These are phyloP conservation scores for Verticillium dahliae DNA, from an alignment of 2,329 filamentous ascomycete genomes.

Conservation along the genomic window DNA sequence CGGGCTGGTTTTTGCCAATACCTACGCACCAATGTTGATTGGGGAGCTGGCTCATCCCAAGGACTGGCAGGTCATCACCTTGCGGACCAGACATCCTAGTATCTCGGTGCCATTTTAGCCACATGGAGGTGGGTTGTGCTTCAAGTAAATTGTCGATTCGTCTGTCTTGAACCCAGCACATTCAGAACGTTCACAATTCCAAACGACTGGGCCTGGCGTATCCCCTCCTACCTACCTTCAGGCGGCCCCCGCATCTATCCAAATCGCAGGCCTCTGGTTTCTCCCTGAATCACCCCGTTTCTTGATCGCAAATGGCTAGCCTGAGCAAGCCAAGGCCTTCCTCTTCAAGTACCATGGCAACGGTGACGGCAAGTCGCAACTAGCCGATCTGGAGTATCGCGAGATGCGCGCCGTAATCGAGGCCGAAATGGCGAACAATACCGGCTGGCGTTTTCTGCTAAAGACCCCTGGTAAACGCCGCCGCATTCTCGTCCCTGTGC, in stretches of 20 bases:
- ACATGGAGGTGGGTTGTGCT: not conserved
- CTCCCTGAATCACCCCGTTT: constrained; percentile 29
- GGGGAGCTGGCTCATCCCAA: constrained; percentile 58
- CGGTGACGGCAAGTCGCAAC: constrained; percentile 29
- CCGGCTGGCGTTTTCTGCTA: constrained; percentile 39
- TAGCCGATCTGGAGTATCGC: constrained; percentile 51
- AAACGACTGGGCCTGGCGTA: constrained; percentile 46
- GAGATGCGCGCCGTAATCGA: constrained; percentile 54
- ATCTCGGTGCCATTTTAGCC: constrained; percentile 27
- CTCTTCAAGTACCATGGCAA: constrained; percentile 25
- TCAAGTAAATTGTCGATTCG: not conserved
- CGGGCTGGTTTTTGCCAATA: not conserved
- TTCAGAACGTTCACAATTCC: constrained; percentile 25
- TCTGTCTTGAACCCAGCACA: constrained; percentile 40
- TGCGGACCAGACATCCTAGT: constrained; percentile 40
- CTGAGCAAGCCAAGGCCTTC: constrained; percentile 25
- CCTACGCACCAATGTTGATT: constrained; percentile 12
- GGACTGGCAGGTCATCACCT: constrained; percentile 47
- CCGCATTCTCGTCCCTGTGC: constrained; percentile 29
- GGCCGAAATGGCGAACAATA: constrained; percentile 41
- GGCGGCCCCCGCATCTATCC: constrained; percentile 29
- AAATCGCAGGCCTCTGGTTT: constrained; percentile 50
- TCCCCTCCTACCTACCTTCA: constrained; percentile 51
- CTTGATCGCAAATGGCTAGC: constrained; percentile 28
- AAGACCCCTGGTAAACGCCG: constrained; percentile 23